Percentiles rank a stretch among this genome's conserved stretches.
phyloP scores from a whole-genome alignment of 2,329 filamentous ascomycete species.

The Triangularia verruculosa region DNA sequence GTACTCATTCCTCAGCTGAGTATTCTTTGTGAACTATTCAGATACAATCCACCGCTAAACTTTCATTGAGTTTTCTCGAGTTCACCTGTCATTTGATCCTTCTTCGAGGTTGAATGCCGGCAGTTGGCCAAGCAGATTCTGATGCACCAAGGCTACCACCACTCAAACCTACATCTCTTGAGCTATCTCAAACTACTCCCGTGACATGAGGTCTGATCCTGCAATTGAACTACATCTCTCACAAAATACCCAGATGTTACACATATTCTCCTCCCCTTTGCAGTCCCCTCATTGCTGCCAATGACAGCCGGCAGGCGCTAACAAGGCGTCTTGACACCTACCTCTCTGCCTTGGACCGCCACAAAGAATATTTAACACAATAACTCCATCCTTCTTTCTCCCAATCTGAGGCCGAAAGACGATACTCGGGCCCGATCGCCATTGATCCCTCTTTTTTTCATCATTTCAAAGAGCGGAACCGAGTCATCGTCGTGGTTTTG shows the following conservation, averaged over 20 bases:
- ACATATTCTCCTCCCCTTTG: not conserved
- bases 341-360: not conserved
- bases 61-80: not conserved
- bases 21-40: not conserved
- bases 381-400: not conserved
- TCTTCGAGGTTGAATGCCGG: not conserved
- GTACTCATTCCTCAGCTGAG: too few relatives aligned
- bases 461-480: not conserved
- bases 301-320: not conserved
- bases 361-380: not conserved
- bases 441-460: not conserved
- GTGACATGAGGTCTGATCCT: not conserved
- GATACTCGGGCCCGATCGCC: not conserved
- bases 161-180: not conserved
- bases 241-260: not conserved
- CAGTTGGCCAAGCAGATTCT: not conserved
- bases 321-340: not conserved
- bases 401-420: not conserved
- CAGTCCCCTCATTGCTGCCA: not conserved
- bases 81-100: not conserved
- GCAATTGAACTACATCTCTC: not conserved
- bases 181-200: not conserved
- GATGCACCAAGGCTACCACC: not conserved
- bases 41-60: not conserved
- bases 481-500: not conserved